Evolutionary conservation across 495 filamentous ascomycete genomes (phyloP).

Genomic region (Corynascus novoguineensis): DNA sequence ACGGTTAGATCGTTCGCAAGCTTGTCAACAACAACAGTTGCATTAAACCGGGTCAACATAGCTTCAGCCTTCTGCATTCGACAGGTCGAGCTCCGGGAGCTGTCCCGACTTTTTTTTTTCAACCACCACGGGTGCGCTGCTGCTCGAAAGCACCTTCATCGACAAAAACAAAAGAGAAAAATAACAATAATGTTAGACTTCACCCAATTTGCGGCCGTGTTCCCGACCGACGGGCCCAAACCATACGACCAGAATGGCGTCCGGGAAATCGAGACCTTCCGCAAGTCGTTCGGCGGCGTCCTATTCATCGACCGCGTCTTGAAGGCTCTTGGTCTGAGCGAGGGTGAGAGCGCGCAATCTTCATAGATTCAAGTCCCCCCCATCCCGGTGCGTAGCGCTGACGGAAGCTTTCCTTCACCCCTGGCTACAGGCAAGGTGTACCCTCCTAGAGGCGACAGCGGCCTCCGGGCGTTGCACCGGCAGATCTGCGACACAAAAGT

Average conservation of each 20-base stretch:
- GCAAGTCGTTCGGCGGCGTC: slow-evolving; percentile 56
- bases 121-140: too few species aligned
- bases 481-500: slow-evolving; percentile 54
- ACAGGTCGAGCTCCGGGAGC: neutral
- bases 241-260: slow-evolving; percentile 54
- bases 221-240: slow-evolving; percentile 57
- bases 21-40: neutral
- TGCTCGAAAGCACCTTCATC: too few species aligned
- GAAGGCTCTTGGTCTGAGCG: slow-evolving; percentile 60
- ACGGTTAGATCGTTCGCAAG: too few species aligned
- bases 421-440: slow-evolving; percentile 58
- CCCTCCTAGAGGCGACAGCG: slow-evolving; percentile 59
- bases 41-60: slow-evolving; percentile 4
- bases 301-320: slow-evolving; percentile 73
- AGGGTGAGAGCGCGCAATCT: slow-evolving; percentile 46
- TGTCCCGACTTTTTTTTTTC: too few species aligned
- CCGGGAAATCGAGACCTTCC: slow-evolving; percentile 55
- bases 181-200: slow-evolving; percentile 37
- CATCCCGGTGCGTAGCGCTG: too few species aligned
- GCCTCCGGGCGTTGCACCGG: slow-evolving; percentile 59
- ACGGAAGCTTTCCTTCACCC: too few species aligned
- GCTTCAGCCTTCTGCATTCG: neutral
- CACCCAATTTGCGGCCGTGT: slow-evolving; percentile 56
- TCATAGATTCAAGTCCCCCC: neutral
- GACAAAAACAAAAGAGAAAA: too few species aligned